phyloP scores from a whole-genome alignment of 2,329 filamentous ascomycete species.

The Diaporthe capsici region DNA sequence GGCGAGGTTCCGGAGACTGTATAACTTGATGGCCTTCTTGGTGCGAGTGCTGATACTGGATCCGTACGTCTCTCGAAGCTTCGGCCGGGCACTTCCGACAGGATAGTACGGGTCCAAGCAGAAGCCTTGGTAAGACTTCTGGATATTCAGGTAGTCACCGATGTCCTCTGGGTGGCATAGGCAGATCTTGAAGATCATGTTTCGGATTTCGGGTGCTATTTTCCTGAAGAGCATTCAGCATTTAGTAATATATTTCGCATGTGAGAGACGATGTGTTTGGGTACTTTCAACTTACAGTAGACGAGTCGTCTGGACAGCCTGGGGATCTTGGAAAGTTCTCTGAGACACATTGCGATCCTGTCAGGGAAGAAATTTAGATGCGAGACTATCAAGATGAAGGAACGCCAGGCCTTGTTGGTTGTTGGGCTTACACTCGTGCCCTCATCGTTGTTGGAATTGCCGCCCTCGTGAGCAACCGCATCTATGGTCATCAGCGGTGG shows the following conservation, averaged over 20 bases:
- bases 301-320: background rate
- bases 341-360: background rate
- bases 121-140: no score
- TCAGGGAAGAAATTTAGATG: background rate
- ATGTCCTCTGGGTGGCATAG: background rate
- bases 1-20: background rate
- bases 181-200: constrained; percentile 5
- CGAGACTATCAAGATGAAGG: no score
- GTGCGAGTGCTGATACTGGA: background rate
- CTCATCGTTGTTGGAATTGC: no score
- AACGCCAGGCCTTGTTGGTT: background rate
- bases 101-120: background rate
- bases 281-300: background rate
- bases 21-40: background rate
- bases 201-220: background rate
- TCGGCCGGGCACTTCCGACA: background rate
- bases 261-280: no score
- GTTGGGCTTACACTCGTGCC: background rate
- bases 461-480: background rate
- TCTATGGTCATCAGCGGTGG: background rate
- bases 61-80: background rate
- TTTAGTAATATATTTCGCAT: accelerated
- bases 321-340: background rate
- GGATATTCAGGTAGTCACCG: no score
- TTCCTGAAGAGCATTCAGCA: background rate